A percentile compares a stretch with the other conserved stretches of the same genome.
Evolutionary conservation across 2,329 filamentous ascomycete genomes (phyloP).

Genomic region (Xylaria sp.): DNA sequence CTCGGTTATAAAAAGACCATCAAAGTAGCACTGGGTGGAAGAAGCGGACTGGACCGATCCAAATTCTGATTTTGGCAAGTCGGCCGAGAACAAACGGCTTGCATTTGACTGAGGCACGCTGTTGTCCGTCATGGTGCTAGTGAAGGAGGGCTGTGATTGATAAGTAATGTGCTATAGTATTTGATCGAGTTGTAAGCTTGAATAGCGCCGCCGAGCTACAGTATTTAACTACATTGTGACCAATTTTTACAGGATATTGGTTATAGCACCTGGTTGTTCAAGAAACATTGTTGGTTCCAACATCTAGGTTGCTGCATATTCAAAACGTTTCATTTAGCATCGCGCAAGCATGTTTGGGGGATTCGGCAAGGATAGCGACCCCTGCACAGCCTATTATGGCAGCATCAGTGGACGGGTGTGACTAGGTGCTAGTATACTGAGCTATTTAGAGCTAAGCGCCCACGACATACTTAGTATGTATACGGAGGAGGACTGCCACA

Average conservation of each 20-base stretch:
- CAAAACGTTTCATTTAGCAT: not conserved
- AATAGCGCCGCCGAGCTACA: not conserved
- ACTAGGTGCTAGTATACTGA: not conserved
- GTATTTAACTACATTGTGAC: not conserved
- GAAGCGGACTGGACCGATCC: slow-evolving; percentile 1
- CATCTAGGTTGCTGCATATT: not conserved
- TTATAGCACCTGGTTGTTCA: not conserved
- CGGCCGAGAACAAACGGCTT: not conserved
- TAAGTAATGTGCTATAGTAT: not conserved
- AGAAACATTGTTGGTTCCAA: not conserved
- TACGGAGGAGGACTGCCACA: too few species aligned
- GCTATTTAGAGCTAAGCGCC: too few species aligned
- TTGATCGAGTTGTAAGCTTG: not conserved
- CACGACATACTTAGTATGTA: too few species aligned
- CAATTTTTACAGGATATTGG: not conserved
- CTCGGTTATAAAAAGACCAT: slow-evolving; percentile 21
- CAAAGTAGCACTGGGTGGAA: slow-evolving; percentile 9
- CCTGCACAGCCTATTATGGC: not conserved
- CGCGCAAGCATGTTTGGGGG: not conserved
- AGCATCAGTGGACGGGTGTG: not conserved
- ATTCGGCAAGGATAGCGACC: not conserved
- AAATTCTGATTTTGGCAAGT: not conserved
- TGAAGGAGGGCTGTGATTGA: not conserved
- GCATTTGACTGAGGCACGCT: not conserved
- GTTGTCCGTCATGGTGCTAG: not conserved